A percentile compares a stretch with the other conserved stretches of the same genome.
These are phyloP conservation scores for Kwoniella dendrophila DNA, from an alignment of 768 basidiomycete species.

Conservation along the genomic window DNA sequence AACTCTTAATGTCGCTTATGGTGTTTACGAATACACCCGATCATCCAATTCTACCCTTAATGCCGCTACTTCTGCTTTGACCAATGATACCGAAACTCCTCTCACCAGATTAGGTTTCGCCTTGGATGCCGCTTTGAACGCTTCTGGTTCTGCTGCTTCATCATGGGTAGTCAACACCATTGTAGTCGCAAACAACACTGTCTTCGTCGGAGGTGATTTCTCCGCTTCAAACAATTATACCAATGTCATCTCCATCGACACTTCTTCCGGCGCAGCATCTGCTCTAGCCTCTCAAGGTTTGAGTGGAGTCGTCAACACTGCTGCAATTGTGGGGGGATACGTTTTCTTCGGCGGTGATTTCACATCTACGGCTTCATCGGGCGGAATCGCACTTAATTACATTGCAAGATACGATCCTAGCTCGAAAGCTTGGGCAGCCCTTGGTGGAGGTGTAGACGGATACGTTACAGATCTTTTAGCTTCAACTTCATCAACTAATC, in stretches of 20 bases:
- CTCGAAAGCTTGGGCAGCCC: slow-evolving; percentile 67
- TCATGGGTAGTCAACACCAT: slow-evolving; percentile 43
- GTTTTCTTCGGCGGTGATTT: slow-evolving; percentile 90
- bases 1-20: slow-evolving; percentile 63
- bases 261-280: slow-evolving; percentile 60
- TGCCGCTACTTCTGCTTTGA: slow-evolving; percentile 67
- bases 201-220: slow-evolving; percentile 81
- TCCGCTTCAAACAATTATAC: slow-evolving; percentile 60
- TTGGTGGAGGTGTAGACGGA: slow-evolving; percentile 77
- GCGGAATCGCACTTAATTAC: slow-evolving; percentile 62
- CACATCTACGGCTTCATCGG: slow-evolving; percentile 62
- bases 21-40: slow-evolving; percentile 86
- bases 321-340: slow-evolving; percentile 61
- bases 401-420: slow-evolving; percentile 73
- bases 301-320: slow-evolving; percentile 72
- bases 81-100: slow-evolving; percentile 71
- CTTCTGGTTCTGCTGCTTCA: slow-evolving; percentile 22
- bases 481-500: slow-evolving; percentile 55
- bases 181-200: slow-evolving; percentile 67
- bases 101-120: slow-evolving; percentile 68
- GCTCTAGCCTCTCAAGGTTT: slow-evolving; percentile 69
- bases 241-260: slow-evolving; percentile 74
- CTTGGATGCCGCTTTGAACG: slow-evolving; percentile 63
- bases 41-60: slow-evolving; percentile 55
- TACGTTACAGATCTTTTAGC: slow-evolving; percentile 64